These are phyloP conservation scores for Calonectria pauciramosa DNA, from an alignment of 2,329 filamentous ascomycete genomes.

Conservation along the genomic window DNA sequence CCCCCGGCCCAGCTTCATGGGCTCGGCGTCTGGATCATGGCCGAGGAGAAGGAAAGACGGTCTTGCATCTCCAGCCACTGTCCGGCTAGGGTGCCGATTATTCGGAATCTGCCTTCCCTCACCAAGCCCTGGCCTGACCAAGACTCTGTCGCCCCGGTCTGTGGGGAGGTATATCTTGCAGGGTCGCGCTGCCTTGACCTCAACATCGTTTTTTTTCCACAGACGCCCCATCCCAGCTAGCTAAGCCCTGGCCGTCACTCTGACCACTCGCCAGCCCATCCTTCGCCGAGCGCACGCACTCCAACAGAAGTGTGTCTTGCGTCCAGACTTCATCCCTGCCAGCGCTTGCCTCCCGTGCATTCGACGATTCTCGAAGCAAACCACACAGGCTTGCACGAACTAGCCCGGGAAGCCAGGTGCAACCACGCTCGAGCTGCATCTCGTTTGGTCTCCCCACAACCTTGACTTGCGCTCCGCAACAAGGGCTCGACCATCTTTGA, in stretches of 20 bases:
- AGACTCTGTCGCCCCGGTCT: conserved; percentile 27
- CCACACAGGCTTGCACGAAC: conserved; percentile 31
- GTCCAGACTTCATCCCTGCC: conserved; percentile 37
- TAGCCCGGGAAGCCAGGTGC: conserved; percentile 37
- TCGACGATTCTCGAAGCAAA: conserved; percentile 34
- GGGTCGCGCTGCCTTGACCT: conserved; percentile 41
- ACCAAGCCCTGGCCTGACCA: conserved; percentile 36
- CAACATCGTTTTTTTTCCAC: conserved; percentile 33
- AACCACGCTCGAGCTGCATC: conserved; percentile 34
- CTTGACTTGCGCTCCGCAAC: conserved; percentile 28
- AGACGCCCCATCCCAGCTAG: conserved; percentile 42
- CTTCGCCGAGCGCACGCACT: conserved; percentile 32
- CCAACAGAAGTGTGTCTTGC: conserved; percentile 38
- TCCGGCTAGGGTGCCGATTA: conserved; percentile 34
- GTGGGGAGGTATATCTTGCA: conserved; percentile 45
- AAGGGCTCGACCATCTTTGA: conserved; percentile 23
- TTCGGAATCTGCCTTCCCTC: conserved; percentile 34
- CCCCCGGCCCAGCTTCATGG: conserved; percentile 2
- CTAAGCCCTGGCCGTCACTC: conserved; percentile 40
- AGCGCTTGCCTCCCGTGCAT: conserved; percentile 26
- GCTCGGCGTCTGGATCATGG: conserved; percentile 22
- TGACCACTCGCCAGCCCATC: conserved; percentile 38
- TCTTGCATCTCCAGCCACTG: conserved; percentile 28
- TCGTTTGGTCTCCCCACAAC: conserved; percentile 27
- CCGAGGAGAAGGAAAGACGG: conserved; percentile 20